Evolutionary conservation across 106 monocot genomes (phyloP).

Genomic region (Alisma plantagoaquatica): DNA sequence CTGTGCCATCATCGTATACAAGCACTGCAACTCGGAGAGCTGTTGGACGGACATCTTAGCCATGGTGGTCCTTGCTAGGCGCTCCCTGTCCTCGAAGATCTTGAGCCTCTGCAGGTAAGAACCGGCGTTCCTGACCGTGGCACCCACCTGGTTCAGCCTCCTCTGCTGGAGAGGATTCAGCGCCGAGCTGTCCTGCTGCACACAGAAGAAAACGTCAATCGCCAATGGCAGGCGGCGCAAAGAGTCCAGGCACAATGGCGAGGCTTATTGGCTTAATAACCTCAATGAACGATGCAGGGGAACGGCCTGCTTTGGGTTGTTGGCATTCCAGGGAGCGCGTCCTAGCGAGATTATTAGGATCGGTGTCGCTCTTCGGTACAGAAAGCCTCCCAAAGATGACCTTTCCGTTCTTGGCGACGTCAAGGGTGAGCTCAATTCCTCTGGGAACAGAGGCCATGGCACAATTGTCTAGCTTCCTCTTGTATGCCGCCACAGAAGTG

Average conservation of each 20-base stretch:
- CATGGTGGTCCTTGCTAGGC: constrained; percentile 38
- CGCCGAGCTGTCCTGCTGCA: constrained; percentile 42
- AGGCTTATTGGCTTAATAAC: constrained; percentile 4
- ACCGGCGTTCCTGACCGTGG: constrained; percentile 71
- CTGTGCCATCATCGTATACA: constrained; percentile 64
- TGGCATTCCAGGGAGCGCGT: too few species aligned
- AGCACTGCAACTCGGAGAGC: constrained; percentile 61
- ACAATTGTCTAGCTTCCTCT: constrained; percentile 40
- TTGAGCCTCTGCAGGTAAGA: constrained; percentile 41
- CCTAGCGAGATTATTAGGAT: too few species aligned
- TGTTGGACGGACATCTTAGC: constrained; percentile 57
- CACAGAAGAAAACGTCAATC: not conserved
- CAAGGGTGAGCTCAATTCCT: constrained; percentile 18
- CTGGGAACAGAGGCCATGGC: not conserved
- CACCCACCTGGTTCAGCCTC: constrained; percentile 87
- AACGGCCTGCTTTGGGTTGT: constrained; percentile 9
- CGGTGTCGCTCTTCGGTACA: too few species aligned
- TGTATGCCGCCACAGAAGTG: constrained; percentile 67
- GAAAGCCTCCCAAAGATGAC: constrained; percentile 58
- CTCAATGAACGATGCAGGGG: constrained; percentile 50
- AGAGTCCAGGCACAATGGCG: not conserved
- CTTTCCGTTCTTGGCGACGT: constrained; percentile 77
- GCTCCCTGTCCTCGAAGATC: constrained; percentile 47
- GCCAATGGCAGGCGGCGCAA: not conserved
- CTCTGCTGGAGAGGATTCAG: constrained; percentile 68